Evolutionary conservation across 1,139 yeast species (phyloP), one percentile per base, ranked within the genome.

Genomic region (Debaryomyces subglobosus): DNA sequence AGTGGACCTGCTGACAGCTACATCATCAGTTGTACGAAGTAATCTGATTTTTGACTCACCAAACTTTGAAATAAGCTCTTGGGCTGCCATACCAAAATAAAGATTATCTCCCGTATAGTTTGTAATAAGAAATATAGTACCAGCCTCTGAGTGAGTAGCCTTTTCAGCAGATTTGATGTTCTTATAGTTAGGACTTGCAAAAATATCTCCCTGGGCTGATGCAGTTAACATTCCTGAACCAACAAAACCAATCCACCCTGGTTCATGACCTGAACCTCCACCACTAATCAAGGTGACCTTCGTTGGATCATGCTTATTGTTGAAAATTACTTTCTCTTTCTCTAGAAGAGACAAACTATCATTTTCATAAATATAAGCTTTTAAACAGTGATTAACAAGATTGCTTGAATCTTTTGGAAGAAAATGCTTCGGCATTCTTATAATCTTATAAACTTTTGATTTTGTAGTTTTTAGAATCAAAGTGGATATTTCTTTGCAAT

Each of bases 241-340:
- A 13, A 76, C 79, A 47, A 72, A 68, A 1, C 79, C 79, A 43
- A 70, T 61, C 65, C 72, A 73, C 5, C 76, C 77, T 8, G 80
- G 80, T 54, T 76, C 80, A 50, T 75, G 80, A 15, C 80, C 80
- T 8, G 78, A 69, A 4, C 78, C 78, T 4, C 79, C 79, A 8
- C 79, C 79, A 43, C 72, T 66, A 36, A 74, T 62, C 30, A 74
- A 55, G 0, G 75, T 57, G 10, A 74, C 74, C 45, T 63, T 63
- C 3, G 53, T 49, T 3, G 44, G 20, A 44, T 65, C 64, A 51
- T 62, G 67, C 34, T 60, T 51, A 47, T 65, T 63, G 53, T 72
- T 65, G 58, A 55, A 74, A 8, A 73, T 48, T 18, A 74, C 74
- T 45, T 69, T 64, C 51, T 73, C 76, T 45, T 66, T 62, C 39